Evolutionary conservation across 1,284 basidiomycete species (phyloP).

Genomic region (Melampsora occidentalis): DNA sequence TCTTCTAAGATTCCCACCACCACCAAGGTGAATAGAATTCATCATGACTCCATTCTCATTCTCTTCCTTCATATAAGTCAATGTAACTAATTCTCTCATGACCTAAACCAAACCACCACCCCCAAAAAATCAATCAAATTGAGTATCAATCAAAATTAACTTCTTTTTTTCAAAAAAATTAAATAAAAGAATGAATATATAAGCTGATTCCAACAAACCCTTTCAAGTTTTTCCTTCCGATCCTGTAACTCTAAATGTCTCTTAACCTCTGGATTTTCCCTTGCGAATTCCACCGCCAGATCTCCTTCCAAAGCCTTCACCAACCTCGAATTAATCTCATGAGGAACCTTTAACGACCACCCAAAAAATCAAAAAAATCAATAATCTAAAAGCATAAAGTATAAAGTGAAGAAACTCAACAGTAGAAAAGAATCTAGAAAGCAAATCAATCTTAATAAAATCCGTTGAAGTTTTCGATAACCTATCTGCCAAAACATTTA

Average conservation of each 20-base stretch:
- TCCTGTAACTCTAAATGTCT: slow-evolving; percentile 93
- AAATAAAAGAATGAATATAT: background rate
- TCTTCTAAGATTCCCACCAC: no score
- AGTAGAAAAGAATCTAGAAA: slow-evolving; percentile 11
- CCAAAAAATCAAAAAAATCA: background rate
- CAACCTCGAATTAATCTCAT: slow-evolving; percentile 92
- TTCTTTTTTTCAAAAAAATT: background rate
- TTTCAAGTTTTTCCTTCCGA: slow-evolving; percentile 94
- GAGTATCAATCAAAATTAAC: no score
- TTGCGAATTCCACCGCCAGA: slow-evolving; percentile 83
- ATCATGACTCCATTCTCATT: background rate
- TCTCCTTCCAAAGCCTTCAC: slow-evolving; percentile 83
- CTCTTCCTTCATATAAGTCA: slow-evolving; percentile 36
- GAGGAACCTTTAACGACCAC: slow-evolving; percentile 68
- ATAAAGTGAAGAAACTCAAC: slow-evolving; percentile 7
- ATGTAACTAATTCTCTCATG: slow-evolving; percentile 37
- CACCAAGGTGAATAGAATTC: no score
- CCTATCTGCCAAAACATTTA: slow-evolving; percentile 95
- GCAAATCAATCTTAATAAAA: slow-evolving; percentile 71
- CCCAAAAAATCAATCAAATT: background rate
- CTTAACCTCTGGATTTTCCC: slow-evolving; percentile 83
- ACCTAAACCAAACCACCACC: slow-evolving; percentile 19
- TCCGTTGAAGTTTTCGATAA: slow-evolving; percentile 91
- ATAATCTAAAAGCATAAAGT: background rate
- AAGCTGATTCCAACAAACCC: slow-evolving; percentile 59